A percentile compares a stretch with the other conserved stretches of the same genome.
phyloP scores from a whole-genome alignment of 306 rosid genomes.

The Herpetospermum pedunculosum region DNA sequence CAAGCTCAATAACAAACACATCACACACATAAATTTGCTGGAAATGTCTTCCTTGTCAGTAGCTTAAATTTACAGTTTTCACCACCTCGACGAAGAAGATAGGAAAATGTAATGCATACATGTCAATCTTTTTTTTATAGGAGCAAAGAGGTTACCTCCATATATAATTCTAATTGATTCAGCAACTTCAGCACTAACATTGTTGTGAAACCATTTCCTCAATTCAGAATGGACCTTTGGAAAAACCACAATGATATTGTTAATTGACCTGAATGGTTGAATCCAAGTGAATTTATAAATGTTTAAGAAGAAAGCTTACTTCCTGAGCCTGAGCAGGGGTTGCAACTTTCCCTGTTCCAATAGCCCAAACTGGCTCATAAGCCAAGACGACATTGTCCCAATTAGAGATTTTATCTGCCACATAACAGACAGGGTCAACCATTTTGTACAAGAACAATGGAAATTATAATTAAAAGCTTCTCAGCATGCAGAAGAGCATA shows the following conservation, averaged over 20 bases:
- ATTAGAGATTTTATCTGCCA: constrained; percentile 26
- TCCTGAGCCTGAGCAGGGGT: constrained; percentile 79
- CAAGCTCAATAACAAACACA: not conserved
- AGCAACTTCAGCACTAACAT: constrained; percentile 57
- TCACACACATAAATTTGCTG: not conserved
- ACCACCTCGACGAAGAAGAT: not conserved
- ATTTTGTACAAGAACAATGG: not conserved
- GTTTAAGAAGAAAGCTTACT: constrained; percentile 26
- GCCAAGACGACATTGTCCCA: constrained; percentile 32
- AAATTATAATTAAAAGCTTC: not conserved
- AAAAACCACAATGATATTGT: constrained; percentile 2
- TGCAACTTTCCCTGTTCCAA: constrained; percentile 53
- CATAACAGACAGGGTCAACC: not conserved
- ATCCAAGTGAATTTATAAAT: not conserved
- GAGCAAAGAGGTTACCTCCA: constrained; percentile 53
- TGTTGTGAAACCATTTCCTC: constrained; percentile 67
- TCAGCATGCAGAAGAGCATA: not conserved
- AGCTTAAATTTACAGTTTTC: not conserved
- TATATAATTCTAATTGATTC: constrained; percentile 63
- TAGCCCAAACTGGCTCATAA: constrained; percentile 40
- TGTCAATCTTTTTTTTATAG: not conserved
- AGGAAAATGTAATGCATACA: not conserved
- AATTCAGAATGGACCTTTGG: constrained; percentile 65
- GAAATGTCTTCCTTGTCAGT: not conserved
- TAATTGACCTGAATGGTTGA: not conserved